These are phyloP conservation scores for Echeveria elegans DNA, from an alignment of 164 flowering plant species.

Conservation along the genomic window DNA sequence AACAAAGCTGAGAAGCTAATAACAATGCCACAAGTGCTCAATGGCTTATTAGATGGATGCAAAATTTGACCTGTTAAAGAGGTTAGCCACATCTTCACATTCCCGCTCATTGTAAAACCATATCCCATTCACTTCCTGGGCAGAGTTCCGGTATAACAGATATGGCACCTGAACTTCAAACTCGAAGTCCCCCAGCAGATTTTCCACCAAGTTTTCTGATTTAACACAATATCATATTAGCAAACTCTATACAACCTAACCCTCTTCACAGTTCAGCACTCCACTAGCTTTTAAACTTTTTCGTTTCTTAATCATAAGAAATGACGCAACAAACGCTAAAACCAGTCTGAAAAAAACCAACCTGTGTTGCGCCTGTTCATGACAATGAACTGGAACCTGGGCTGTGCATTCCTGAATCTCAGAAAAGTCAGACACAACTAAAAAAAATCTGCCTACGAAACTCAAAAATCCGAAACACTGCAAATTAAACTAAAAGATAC, in stretches of 20 bases:
- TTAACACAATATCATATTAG: not conserved
- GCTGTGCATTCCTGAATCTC: conserved; percentile 62
- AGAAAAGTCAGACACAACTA: not conserved
- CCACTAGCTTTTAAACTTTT: not conserved
- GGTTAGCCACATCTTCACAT: conserved; percentile 81
- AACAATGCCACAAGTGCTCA: not conserved
- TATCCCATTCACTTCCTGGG: conserved; percentile 89
- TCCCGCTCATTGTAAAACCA: conserved; percentile 91
- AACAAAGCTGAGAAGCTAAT: not conserved
- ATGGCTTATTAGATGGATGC: not conserved
- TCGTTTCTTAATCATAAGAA: too few species aligned
- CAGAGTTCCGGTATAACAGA: conserved; percentile 69
- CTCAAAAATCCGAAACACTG: too few species aligned
- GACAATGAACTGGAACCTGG: conserved; percentile 86
- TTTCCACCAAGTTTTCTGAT: conserved; percentile 88
- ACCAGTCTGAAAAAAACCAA: conserved; percentile 11
- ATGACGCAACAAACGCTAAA: not conserved
- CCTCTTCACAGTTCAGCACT: not conserved
- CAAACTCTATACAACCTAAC: not conserved
- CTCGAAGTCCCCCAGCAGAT: conserved; percentile 86
- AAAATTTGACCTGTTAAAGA: conserved; percentile 50
- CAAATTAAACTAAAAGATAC: not conserved
- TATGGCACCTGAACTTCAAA: conserved; percentile 83
- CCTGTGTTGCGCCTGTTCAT: conserved; percentile 90
- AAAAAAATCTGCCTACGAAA: too few species aligned